phyloP scores from a whole-genome alignment of 1,284 basidiomycete species.

The Trichosporon coremiiforme region DNA sequence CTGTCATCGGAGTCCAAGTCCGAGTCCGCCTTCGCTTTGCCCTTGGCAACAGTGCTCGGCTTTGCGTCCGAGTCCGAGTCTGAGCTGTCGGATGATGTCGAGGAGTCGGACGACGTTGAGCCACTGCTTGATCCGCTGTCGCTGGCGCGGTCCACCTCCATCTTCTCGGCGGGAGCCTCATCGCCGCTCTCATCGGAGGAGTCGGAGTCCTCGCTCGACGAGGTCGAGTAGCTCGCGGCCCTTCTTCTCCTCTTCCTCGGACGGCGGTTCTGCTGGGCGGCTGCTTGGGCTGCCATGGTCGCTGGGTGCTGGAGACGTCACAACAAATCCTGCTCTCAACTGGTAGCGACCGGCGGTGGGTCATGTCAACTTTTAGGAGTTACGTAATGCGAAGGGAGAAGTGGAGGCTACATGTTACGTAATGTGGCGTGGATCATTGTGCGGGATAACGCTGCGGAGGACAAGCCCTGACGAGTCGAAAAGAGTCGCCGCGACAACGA shows the following conservation, averaged over 20 bases:
- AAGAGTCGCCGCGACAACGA: slow-evolving; percentile 1
- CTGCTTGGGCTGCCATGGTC: slow-evolving; percentile 29
- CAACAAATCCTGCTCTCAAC: not conserved
- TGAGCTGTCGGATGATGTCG: slow-evolving; percentile 34
- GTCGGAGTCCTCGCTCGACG: slow-evolving; percentile 31
- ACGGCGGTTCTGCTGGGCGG: slow-evolving; percentile 24
- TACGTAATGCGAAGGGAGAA: slow-evolving; percentile 17
- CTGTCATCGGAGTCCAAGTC: slow-evolving; percentile 4
- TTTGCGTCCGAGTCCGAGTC: slow-evolving; percentile 35
- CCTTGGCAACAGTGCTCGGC: slow-evolving; percentile 7
- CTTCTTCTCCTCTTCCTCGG: slow-evolving; percentile 47
- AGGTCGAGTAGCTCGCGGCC: slow-evolving; percentile 41
- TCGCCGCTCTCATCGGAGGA: slow-evolving; percentile 38
- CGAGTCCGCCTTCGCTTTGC: slow-evolving; percentile 27
- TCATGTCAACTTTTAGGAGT: slow-evolving; percentile 26
- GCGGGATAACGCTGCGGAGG: slow-evolving; percentile 3
- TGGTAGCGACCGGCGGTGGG: not conserved
- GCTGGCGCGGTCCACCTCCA: slow-evolving; percentile 35
- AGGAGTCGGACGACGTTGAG: slow-evolving; percentile 27
- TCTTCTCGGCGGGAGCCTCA: slow-evolving; percentile 26
- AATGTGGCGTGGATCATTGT: not conserved
- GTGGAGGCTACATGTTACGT: slow-evolving; percentile 1
- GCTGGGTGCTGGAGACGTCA: slow-evolving; percentile 9
- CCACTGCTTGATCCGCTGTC: slow-evolving; percentile 21
- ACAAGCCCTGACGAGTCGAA: slow-evolving; percentile 13